Evolutionary conservation across 352 stramenopile genomes (phyloP), one percentile per base, ranked within the genome.

Genomic region (Phytophthora agathidicida): DNA sequence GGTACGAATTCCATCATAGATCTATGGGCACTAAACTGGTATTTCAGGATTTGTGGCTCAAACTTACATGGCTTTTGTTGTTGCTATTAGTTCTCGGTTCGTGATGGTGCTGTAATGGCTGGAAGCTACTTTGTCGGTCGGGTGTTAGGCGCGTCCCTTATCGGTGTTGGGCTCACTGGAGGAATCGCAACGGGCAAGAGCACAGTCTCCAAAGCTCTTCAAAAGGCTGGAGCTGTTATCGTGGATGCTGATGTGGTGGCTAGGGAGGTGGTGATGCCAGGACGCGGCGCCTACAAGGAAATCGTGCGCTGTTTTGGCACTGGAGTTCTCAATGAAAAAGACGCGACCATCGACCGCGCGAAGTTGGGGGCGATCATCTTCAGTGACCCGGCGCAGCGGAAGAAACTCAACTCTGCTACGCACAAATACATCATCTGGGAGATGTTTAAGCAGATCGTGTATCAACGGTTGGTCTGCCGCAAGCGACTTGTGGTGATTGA

Each of bases 311-410:
- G 38, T 14, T 95, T 96, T 53, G 88, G 88, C 24, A 54, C 75
- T 22, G 71, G 68, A 1, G 80, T 96, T 45, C 67, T 96, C 1
- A 89, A 95, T 50, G 67, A 75, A 19, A 56, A 84, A n/a, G 80
- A 92, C 59, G 73, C 74, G 46, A 92, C 81, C 55, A 68, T 96
- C 27, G 77, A 96, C 67, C 84, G 88, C 45, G 72, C 83, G 17
- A 95, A 93, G 71, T 75, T 96, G 22, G 88, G 88, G 3, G 69
- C 77, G 16, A 87, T 94, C 63, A 90, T 96, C 60, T 96, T 96
- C 55, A 88, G 64, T 47, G 79, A 95, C 50, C 74, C 81, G 0
- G 46, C 28, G 43, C 83, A 93, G 63, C 79, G 86, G 44, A 86
- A 88, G 54, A 72, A 62, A 37, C 76, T 96, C n/a, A 93, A 94